Evolutionary conservation across 2,329 filamentous ascomycete species (phyloP).

Genomic region (Colletotrichum godetiae): DNA sequence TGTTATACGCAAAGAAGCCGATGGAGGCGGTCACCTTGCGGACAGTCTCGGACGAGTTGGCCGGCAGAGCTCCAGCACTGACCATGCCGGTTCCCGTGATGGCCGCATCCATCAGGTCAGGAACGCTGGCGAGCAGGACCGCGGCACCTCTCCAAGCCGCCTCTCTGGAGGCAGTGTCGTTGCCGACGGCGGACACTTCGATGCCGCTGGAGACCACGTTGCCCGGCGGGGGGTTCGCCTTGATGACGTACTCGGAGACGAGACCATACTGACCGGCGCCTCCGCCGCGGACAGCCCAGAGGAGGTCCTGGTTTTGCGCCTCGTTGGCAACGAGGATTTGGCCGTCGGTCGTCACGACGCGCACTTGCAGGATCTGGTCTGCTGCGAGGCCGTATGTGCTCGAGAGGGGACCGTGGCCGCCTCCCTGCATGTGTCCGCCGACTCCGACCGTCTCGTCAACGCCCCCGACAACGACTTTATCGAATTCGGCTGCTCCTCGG

Average conservation of each 20-base stretch:
- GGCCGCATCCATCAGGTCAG: constrained; percentile 21
- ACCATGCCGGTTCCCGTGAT: constrained; percentile 7
- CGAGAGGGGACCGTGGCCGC: constrained; percentile 62
- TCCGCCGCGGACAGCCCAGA: constrained; percentile 67
- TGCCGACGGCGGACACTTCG: not conserved
- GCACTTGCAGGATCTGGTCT: constrained; percentile 60
- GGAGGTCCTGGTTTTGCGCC: constrained; percentile 61
- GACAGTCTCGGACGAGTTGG: not conserved
- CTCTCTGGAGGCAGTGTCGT: constrained; percentile 6
- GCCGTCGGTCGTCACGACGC: constrained; percentile 59
- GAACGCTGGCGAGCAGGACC: constrained; percentile 7
- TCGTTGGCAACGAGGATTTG: constrained; percentile 55
- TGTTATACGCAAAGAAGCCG: constrained; percentile 22
- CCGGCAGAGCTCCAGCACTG: not conserved
- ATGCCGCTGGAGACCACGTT: constrained; percentile 18
- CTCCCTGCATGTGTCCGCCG: constrained; percentile 71
- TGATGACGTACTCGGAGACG: constrained; percentile 46
- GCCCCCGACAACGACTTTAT: constrained; percentile 56
- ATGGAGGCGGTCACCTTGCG: constrained; percentile 7
- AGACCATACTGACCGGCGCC: constrained; percentile 65
- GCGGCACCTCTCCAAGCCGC: constrained; percentile 10
- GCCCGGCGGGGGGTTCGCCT: constrained; percentile 12
- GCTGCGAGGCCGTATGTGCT: constrained; percentile 56
- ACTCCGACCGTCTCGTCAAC: constrained; percentile 69
- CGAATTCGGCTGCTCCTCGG: constrained; percentile 52